Base-by-base conservation (phyloP, 305 asterid species). In the Solanum chacoense region DNA sequence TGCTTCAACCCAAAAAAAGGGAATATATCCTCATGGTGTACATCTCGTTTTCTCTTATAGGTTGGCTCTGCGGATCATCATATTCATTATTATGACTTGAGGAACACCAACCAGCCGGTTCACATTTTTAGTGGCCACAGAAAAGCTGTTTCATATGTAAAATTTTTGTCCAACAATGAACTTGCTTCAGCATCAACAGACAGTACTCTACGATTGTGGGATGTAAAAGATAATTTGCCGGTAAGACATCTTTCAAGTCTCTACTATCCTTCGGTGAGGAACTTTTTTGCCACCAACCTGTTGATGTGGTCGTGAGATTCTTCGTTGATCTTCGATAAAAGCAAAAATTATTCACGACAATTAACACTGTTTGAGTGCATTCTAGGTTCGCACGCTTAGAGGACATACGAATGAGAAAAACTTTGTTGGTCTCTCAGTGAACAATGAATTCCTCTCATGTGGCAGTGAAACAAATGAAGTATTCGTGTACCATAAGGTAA, bases 401-500 rank as follows among this genome's bases (percentile, higher is more conserved):
- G 98, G 98, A 77, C 98, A 95, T 92, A 92, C 94, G 42, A 95
- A 95, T 34, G 98, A 95, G 92, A 95, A 95, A 91, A 95, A 95
- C 76, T 95, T 95, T 10, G 98, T 95, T 37, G 98, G 98, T 63
- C 96, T 95, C 38, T 76, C 97, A 0, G 96, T 93, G 65, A 95
- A 92, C 87, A 89, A 92, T 9, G 97, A 93, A 88, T 95, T 95
- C 90, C 89, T 95, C 80, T 92, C 95, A 42, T 95, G 98, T 89
- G 98, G 98, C 88, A 95, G 98, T 40, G 98, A 95, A 92, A 94
- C 98, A 59, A 95, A 95, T 89, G 98, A 95, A 88, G 98, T 93
- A 50, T 93, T 87, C 78, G 95, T 88, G 76, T 95, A 95, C 91
- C 98, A 95, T 90, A 95, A 95, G 96, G 98, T 95, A 26, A 89